Evolutionary conservation across 441 rosid species (phyloP), one percentile per base, ranked within the genome.

Genomic region (Croton laevigatus): DNA sequence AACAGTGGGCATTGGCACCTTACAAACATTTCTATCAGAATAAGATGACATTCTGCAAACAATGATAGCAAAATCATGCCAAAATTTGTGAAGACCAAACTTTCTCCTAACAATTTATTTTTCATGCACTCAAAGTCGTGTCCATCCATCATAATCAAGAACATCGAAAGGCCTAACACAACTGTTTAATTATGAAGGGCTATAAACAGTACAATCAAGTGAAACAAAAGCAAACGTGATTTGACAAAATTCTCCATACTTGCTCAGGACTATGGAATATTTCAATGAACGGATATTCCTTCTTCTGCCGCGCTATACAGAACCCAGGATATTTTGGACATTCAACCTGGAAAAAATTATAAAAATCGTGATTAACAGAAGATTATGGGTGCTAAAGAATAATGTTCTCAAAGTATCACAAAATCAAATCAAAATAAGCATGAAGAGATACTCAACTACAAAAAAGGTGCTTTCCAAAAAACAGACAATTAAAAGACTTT

Each of bases 291-390:
- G 98, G 99, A 78, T 94, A 94, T 73, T 94, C 99, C 59, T 72
- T 92, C 80, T 77, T 89, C 84, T 94, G 97, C 27, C 97, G 79
- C 44, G 97, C 79, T 63, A 92, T 73, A 74, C 99, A 94, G 76
- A 94, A 94, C 48, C 98, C 99, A 0, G 98, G 99, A 79, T 88
- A 94, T 75, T 90, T 94, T 69, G 99, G 98, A 77, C 99, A 94
- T 75, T 94, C 98, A 78, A 94, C 99, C 99, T 94, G 82, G 62
- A 75, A 76, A n/a, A 52, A 82, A 40, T 68, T 38, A 49, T 69
- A 64, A 52, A 63, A 66, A 70, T 54, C 51, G 61, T 55, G 17
- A 61, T 57, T 54, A 42, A 38, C 22, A n/a, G 42, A 58, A 20
- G 16, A 80, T 53, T 34, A 60, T 52, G 14, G 38, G 52, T 45